Percentiles rank a stretch among this genome's conserved stretches.
These are phyloP conservation scores for Sporisorium graminicola DNA, from an alignment of 1,284 basidiomycete species.

Conservation along the genomic window DNA sequence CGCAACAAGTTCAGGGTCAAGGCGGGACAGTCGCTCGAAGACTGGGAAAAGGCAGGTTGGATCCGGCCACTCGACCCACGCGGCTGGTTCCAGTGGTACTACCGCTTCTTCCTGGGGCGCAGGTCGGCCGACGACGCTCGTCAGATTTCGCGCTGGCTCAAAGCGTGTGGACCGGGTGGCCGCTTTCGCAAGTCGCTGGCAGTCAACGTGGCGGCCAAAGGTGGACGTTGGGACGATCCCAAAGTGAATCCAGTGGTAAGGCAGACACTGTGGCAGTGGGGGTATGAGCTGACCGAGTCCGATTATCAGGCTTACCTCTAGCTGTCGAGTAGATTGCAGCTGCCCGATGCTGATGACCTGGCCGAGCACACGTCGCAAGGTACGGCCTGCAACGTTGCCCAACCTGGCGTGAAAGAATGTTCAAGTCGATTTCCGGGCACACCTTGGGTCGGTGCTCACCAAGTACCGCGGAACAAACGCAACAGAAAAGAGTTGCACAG, in stretches of 20 bases:
- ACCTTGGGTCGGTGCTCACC: too few relatives aligned
- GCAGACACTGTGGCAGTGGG: slow-evolving; percentile 69
- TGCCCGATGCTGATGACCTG: too few relatives aligned
- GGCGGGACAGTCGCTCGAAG: slow-evolving; percentile 71
- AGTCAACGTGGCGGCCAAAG: slow-evolving; percentile 69
- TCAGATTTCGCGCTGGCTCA: slow-evolving; percentile 72
- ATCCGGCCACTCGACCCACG: slow-evolving; percentile 71
- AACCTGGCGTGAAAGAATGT: neutral
- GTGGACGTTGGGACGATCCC: slow-evolving; percentile 66
- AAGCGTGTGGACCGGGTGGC: slow-evolving; percentile 71
- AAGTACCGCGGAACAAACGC: neutral
- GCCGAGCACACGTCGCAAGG: too few relatives aligned
- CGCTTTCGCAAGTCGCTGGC: slow-evolving; percentile 71
- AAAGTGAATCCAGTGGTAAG: slow-evolving; percentile 50
- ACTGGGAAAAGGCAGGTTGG: slow-evolving; percentile 73
- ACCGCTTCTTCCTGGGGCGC: slow-evolving; percentile 72
- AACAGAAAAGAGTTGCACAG: too few relatives aligned
- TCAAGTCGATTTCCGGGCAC: too few relatives aligned
- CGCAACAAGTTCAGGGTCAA: slow-evolving; percentile 71
- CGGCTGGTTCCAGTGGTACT: slow-evolving; percentile 72
- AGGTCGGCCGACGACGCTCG: slow-evolving; percentile 71
- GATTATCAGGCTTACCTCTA: slow-evolving; percentile 59
- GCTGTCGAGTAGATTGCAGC: neutral
- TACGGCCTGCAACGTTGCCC: neutral
- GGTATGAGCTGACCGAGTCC: slow-evolving; percentile 62